Evolutionary conservation across 75 land plant species (phyloP).

Genomic region (Picea sitchensis): DNA sequence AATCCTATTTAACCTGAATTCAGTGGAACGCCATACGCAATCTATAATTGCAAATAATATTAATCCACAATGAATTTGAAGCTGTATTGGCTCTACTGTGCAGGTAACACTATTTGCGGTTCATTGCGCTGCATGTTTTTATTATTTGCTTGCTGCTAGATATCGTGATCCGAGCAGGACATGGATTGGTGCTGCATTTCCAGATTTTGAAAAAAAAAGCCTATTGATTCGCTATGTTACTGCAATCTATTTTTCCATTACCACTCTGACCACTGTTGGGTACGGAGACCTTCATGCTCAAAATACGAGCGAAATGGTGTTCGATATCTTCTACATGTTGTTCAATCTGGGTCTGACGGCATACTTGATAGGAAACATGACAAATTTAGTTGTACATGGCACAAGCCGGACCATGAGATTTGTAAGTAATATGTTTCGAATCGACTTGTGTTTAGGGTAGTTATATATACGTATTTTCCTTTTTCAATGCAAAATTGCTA

Average conservation of each 20-base stretch:
- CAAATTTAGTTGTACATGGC: constrained; percentile 50
- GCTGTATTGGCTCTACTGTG: neutral
- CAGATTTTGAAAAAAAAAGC: constrained; percentile 26
- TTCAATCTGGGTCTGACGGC: constrained; percentile 57
- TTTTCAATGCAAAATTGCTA: too few relatives aligned
- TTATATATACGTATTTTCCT: too few relatives aligned
- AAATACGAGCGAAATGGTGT: constrained; percentile 51
- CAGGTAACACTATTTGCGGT: constrained; percentile 56
- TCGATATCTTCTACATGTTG: constrained; percentile 42
- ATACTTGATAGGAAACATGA: constrained; percentile 72
- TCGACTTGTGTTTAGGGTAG: too few relatives aligned
- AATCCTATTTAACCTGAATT: too few relatives aligned
- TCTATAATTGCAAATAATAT: too few relatives aligned
- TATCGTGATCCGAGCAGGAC: constrained; percentile 35
- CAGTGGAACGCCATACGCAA: too few relatives aligned
- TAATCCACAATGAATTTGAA: too few relatives aligned
- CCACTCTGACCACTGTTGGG: constrained; percentile 62
- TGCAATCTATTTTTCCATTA: constrained; percentile 55
- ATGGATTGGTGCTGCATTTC: constrained; percentile 49
- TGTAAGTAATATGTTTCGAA: constrained; percentile 26
- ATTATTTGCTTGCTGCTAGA: constrained; percentile 44
- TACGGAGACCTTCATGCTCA: constrained; percentile 57
- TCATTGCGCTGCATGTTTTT: constrained; percentile 60
- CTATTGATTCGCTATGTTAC: constrained; percentile 46
- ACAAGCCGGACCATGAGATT: constrained; percentile 46